These are phyloP conservation scores for Copromyces sp. DNA, from an alignment of 495 filamentous ascomycete species.

Conservation along the genomic window DNA sequence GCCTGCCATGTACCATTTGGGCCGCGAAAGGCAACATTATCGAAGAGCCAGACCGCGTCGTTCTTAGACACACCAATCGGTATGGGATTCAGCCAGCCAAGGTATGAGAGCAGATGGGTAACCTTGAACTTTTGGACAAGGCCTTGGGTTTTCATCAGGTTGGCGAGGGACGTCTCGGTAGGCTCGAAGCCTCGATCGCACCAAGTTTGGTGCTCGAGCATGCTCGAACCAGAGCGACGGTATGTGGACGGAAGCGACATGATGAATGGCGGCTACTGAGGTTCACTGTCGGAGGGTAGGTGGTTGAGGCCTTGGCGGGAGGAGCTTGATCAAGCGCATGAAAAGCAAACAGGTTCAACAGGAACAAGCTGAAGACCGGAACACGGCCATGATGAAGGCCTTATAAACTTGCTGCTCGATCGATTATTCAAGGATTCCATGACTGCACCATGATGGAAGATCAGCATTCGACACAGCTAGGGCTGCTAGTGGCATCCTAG, in stretches of 20 bases:
- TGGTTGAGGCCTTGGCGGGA: not conserved
- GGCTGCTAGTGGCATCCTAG: not conserved
- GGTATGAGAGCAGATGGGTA: constrained; percentile 32
- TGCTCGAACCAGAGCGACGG: not conserved
- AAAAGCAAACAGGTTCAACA: not conserved
- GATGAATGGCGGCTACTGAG: not conserved
- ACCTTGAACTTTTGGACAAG: constrained; percentile 18
- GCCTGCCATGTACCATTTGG: constrained; percentile 52
- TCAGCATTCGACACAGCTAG: not conserved
- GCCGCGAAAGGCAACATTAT: constrained; percentile 73
- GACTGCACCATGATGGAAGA: not conserved
- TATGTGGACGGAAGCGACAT: not conserved
- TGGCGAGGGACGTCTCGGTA: constrained; percentile 29
- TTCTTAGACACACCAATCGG: constrained; percentile 26
- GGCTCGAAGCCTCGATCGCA: constrained; percentile 31
- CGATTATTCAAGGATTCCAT: not conserved
- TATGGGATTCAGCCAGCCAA: constrained; percentile 36
- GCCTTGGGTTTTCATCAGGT: constrained; percentile 1
- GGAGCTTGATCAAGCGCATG: not conserved
- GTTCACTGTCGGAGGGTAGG: not conserved
- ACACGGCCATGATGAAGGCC: not conserved
- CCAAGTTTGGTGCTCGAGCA: constrained; percentile 28
- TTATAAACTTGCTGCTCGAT: not conserved
- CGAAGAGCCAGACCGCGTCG: constrained; percentile 78
- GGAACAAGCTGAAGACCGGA: not conserved